phyloP scores from a whole-genome alignment of 2,329 filamentous ascomycete genomes.

The Aspergillus costaricaensis region DNA sequence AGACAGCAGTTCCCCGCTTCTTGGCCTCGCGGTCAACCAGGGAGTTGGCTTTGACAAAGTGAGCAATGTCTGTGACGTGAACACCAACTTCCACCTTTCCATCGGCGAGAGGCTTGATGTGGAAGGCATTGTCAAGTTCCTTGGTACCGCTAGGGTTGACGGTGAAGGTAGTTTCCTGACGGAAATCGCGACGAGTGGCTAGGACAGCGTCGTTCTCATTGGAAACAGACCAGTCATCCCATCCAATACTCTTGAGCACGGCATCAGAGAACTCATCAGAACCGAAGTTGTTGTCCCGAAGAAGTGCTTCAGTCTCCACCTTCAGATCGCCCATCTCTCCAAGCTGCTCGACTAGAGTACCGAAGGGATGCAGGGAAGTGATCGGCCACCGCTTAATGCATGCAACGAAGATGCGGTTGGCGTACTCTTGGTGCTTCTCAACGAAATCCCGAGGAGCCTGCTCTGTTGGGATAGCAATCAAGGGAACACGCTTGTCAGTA shows the following conservation, averaged over 20 bases:
- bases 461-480: constrained; percentile 97
- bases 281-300: constrained; percentile 98
- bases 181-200: constrained; percentile 81
- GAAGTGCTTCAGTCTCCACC: constrained; percentile 94
- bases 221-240: constrained; percentile 85
- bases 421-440: constrained; percentile 96
- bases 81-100: constrained; percentile 92
- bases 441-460: constrained; percentile 97
- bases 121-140: constrained; percentile 88
- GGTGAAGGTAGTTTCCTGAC: constrained; percentile 83
- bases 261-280: constrained; percentile 98
- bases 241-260: constrained; percentile 86
- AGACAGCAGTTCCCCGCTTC: constrained; percentile 95
- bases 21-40: constrained; percentile 95
- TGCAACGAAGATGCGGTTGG: constrained; percentile 96
- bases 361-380: constrained; percentile 97
- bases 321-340: constrained; percentile 96
- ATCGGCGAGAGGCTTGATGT: constrained; percentile 80
- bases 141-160: constrained; percentile 86
- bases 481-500: constrained; percentile 95
- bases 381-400: constrained; percentile 99
- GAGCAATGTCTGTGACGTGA: constrained; percentile 90
- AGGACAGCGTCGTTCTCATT: constrained; percentile 78
- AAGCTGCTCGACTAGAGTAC: constrained; percentile 93
- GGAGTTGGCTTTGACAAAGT: constrained; percentile 96